Evolutionary conservation across 768 basidiomycete genomes (phyloP).

Genomic region (Tephrocybe rancida): DNA sequence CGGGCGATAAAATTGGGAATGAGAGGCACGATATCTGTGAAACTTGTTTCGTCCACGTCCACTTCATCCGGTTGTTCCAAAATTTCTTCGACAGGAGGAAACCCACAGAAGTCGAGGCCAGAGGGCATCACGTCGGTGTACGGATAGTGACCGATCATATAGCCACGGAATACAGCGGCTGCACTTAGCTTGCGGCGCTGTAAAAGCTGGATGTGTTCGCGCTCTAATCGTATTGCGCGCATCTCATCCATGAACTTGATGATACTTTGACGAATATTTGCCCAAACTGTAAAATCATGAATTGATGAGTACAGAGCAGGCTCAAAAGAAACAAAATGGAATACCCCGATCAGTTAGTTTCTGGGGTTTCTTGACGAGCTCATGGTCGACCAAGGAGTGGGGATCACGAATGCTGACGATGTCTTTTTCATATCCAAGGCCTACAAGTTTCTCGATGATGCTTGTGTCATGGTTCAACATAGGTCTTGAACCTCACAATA

Average conservation of each 20-base stretch:
- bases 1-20: slow-evolving; percentile 40
- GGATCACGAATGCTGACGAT: slow-evolving; percentile 38
- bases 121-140: slow-evolving; percentile 46
- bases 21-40: slow-evolving; percentile 33
- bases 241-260: slow-evolving; percentile 50
- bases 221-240: slow-evolving; percentile 41
- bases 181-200: slow-evolving; percentile 42
- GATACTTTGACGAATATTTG: slow-evolving; percentile 45
- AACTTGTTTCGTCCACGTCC: slow-evolving; percentile 39
- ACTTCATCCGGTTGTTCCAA: slow-evolving; percentile 41
- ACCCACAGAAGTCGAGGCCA: slow-evolving; percentile 46
- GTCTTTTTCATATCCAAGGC: slow-evolving; percentile 53
- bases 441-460: slow-evolving; percentile 45
- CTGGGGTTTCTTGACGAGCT: slow-evolving; percentile 48
- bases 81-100: slow-evolving; percentile 40
- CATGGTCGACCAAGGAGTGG: slow-evolving; percentile 44
- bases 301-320: background rate
- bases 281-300: slow-evolving; percentile 42
- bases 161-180: slow-evolving; percentile 41
- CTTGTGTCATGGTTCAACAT: slow-evolving; percentile 27
- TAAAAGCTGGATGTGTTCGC: slow-evolving; percentile 42
- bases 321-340: slow-evolving; percentile 16
- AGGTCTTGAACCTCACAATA: background rate
- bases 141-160: slow-evolving; percentile 44
- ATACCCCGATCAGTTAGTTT: slow-evolving; percentile 53